phyloP scores from a whole-genome alignment of 805 yeast genomes.

The Candida easanensis region DNA sequence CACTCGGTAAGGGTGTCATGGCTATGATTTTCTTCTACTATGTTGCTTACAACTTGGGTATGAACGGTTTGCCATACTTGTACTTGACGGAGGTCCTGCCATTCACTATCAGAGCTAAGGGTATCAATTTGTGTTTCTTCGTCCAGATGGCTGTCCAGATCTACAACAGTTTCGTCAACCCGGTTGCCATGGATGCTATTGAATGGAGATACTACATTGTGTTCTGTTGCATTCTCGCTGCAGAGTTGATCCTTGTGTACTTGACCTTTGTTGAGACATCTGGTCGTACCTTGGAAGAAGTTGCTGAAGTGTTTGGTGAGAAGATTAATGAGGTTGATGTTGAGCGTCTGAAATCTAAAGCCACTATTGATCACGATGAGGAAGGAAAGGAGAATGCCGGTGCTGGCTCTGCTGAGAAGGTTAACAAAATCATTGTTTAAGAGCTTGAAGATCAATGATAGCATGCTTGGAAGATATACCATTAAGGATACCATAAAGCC shows the following conservation, averaged over 20 bases:
- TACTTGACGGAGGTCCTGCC: conserved; percentile 40
- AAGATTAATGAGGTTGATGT: background rate
- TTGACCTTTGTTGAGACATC: background rate
- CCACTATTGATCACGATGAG: background rate
- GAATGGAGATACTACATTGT: background rate
- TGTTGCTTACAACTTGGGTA: conserved; percentile 20
- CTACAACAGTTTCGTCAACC: background rate
- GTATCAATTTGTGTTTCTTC: background rate
- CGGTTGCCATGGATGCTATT: background rate
- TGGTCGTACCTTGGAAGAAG: background rate
- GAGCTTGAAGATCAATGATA: no score
- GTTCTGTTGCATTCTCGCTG: background rate
- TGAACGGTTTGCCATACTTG: background rate
- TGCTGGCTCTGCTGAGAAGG: no score
- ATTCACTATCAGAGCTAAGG: conserved; percentile 26
- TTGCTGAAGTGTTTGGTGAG: background rate
- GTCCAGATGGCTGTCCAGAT: background rate
- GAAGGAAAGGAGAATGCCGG: background rate
- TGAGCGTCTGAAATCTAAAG: background rate
- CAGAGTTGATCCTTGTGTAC: background rate
- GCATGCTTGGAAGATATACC: no score
- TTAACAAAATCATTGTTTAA: no score
- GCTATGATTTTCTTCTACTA: conserved; percentile 19
- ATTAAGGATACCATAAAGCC: no score
- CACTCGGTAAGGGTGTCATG: background rate